Percentiles rank a stretch among this genome's conserved stretches.
phyloP scores from a whole-genome alignment of 164 flowering plant genomes.

The Sedum album region DNA sequence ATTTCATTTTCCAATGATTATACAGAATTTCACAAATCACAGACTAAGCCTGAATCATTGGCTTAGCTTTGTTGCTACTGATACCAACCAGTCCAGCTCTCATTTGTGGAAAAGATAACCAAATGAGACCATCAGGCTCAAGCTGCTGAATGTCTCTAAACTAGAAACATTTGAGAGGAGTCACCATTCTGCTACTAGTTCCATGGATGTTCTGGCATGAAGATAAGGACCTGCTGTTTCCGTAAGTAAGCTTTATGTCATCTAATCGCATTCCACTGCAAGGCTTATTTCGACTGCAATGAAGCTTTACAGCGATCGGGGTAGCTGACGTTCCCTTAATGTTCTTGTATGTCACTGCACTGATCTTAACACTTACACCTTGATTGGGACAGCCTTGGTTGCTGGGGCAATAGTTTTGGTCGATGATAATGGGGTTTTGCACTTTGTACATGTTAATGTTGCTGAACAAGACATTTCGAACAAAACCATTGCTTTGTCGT shows the following conservation, averaged over 20 bases:
- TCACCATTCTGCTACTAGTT: conserved; percentile 19
- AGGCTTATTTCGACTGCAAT: conserved; percentile 36
- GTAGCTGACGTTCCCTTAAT: conserved; percentile 47
- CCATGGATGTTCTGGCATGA: conserved; percentile 30
- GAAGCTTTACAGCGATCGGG: conserved; percentile 32
- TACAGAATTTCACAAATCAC: too few species aligned
- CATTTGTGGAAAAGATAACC: conserved; percentile 6
- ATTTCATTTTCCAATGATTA: too few species aligned
- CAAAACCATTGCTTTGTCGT: conserved; percentile 55
- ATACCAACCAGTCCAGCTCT: not conserved
- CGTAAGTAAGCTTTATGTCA: conserved; percentile 32
- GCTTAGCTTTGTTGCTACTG: not conserved
- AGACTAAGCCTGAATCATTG: too few species aligned
- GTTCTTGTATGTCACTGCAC: conserved; percentile 27
- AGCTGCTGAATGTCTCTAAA: not conserved
- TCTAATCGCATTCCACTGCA: conserved; percentile 31
- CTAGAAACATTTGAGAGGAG: conserved; percentile 29
- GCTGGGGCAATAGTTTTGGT: conserved; percentile 66
- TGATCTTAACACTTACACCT: conserved; percentile 34
- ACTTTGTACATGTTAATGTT: conserved; percentile 40
- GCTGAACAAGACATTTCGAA: conserved; percentile 35
- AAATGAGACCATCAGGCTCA: not conserved
- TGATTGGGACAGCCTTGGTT: conserved; percentile 36
- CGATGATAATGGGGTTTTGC: conserved; percentile 56
- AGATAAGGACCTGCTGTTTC: conserved; percentile 17